A percentile compares a stretch with the other conserved stretches of the same genome.
Evolutionary conservation across 2,329 filamentous ascomycete genomes (phyloP).

Genomic region (Ramichloridium luteum): DNA sequence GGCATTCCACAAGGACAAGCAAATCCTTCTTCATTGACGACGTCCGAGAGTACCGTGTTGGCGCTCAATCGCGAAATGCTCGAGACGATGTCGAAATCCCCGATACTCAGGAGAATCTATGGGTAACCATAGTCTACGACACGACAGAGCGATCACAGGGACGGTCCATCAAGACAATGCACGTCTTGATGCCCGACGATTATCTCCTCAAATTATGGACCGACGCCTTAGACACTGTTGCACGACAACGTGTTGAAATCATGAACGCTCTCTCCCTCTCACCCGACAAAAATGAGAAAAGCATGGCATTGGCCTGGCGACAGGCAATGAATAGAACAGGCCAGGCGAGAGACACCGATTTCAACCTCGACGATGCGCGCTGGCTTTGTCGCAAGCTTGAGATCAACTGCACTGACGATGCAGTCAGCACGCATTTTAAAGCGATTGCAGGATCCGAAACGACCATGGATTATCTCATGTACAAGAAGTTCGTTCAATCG

Average conservation of each 20-base stretch:
- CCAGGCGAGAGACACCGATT: slow-evolving; percentile 49
- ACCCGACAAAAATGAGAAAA: slow-evolving; percentile 62
- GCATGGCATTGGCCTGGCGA: slow-evolving; percentile 57
- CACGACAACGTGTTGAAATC: slow-evolving; percentile 73
- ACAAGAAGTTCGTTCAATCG: slow-evolving; percentile 68
- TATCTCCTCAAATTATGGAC: slow-evolving; percentile 69
- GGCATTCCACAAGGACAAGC: slow-evolving; percentile 65
- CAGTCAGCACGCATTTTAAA: slow-evolving; percentile 61
- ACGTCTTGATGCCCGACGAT: slow-evolving; percentile 68
- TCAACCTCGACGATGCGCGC: slow-evolving; percentile 68
- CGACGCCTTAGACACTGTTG: slow-evolving; percentile 68
- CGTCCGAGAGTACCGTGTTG: slow-evolving; percentile 78
- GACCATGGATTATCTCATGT: slow-evolving; percentile 65
- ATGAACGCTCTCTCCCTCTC: slow-evolving; percentile 77
- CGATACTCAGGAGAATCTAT: slow-evolving; percentile 54
- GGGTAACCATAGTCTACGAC: slow-evolving; percentile 84
- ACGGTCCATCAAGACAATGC: slow-evolving; percentile 60
- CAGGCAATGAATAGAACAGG: slow-evolving; percentile 64
- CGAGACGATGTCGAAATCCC: slow-evolving; percentile 68
- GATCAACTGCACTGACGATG: slow-evolving; percentile 72
- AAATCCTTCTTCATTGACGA: slow-evolving; percentile 93
- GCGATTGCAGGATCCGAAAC: slow-evolving; percentile 57
- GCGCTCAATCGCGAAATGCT: slow-evolving; percentile 76
- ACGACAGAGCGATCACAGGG: slow-evolving; percentile 67
- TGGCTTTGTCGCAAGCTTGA: slow-evolving; percentile 79